Percentiles rank a stretch among this genome's conserved stretches.
Conservation (phyloP, 176 grass and related monocot genomes). For the Eleusine indica region DNA sequence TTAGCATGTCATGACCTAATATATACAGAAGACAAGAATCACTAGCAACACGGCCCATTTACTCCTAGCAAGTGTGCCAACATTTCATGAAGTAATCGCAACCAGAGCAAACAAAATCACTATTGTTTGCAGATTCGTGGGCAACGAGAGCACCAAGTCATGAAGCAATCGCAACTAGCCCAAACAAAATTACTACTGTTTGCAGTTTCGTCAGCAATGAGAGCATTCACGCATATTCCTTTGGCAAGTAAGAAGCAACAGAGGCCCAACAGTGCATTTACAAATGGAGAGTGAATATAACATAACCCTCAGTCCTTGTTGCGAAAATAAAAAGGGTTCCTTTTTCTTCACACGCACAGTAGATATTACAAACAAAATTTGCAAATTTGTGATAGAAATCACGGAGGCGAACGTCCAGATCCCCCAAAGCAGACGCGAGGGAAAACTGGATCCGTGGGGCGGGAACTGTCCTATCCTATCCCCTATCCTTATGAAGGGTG, state of each 20-base stretch:
- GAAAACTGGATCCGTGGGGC: constrained; percentile 21
- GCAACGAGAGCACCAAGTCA: constrained; percentile 1
- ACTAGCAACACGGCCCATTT: background rate
- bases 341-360: background rate
- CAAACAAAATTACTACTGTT: background rate
- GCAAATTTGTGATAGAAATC: background rate
- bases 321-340: background rate
- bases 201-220: background rate
- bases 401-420: constrained; percentile 19
- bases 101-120: background rate
- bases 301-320: background rate
- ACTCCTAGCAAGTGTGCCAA: background rate
- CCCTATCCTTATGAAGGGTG: background rate
- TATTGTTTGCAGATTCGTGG: background rate
- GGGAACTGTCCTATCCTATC: background rate
- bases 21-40: background rate
- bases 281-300: background rate
- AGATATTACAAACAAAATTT: background rate
- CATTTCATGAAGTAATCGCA: background rate
- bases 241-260: background rate
- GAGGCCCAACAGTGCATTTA: background rate
- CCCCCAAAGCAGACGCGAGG: background rate
- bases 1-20: background rate
- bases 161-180: background rate
- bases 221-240: background rate